Percentiles rank a stretch among this genome's conserved stretches.
Evolutionary conservation across 768 basidiomycete genomes (phyloP).

Genomic region (Leccinum incarnatum): DNA sequence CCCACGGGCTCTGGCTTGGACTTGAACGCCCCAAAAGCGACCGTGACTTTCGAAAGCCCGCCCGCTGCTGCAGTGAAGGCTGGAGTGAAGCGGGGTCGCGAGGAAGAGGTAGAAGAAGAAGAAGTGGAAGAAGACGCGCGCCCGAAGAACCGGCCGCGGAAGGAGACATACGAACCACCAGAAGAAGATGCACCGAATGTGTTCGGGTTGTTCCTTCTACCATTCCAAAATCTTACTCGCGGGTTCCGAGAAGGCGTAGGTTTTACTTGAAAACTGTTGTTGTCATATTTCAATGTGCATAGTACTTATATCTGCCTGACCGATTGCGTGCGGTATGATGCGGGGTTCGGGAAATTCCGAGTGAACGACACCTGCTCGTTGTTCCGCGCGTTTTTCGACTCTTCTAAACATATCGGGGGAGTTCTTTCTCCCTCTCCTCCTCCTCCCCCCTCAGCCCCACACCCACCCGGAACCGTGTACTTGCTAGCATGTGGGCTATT

Average conservation of each 20-base stretch:
- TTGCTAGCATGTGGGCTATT: conserved; percentile 19
- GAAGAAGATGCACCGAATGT: conserved; percentile 44
- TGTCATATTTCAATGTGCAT: neutral
- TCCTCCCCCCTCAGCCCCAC: conserved; percentile 1
- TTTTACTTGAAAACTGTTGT: conserved; percentile 19
- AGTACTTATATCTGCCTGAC: conserved; percentile 7
- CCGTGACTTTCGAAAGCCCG: conserved; percentile 32
- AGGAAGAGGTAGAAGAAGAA: conserved; percentile 37
- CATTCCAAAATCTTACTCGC: conserved; percentile 61
- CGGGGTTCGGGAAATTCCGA: conserved; percentile 31
- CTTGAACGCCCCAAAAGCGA: conserved; percentile 32
- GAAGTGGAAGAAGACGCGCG: conserved; percentile 40
- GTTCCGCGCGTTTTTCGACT: conserved; percentile 19
- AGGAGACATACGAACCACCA: conserved; percentile 43
- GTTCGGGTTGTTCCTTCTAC: conserved; percentile 59
- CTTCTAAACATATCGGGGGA: neutral
- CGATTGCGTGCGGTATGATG: conserved; percentile 19
- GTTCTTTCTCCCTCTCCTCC: neutral
- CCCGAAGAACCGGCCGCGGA: conserved; percentile 52
- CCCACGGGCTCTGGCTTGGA: conserved; percentile 9
- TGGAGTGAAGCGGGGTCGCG: conserved; percentile 50
- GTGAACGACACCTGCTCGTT: conserved; percentile 4
- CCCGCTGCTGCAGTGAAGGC: conserved; percentile 10
- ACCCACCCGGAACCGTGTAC: neutral
- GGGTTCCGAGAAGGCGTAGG: conserved; percentile 64